Evolutionary conservation across 106 monocot genomes (phyloP).

Genomic region (Platanthera guangdongensis): DNA sequence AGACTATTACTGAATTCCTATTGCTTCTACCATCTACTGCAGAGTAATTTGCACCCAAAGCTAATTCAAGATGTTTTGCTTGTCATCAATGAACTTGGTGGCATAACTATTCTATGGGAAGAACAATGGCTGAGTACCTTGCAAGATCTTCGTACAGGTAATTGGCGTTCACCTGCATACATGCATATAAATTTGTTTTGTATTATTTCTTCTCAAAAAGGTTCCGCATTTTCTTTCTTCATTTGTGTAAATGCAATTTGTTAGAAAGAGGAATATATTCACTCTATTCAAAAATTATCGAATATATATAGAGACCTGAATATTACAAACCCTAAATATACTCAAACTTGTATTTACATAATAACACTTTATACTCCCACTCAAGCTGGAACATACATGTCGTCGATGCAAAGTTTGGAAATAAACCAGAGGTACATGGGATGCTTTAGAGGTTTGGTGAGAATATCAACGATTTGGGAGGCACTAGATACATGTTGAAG

Average conservation of each 20-base stretch:
- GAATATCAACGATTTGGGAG: no score
- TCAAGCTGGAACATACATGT: no score
- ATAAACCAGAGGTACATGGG: no score
- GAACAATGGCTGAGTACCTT: slow-evolving; percentile 97
- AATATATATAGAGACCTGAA: no score
- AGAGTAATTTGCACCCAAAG: slow-evolving; percentile 71
- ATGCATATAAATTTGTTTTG: background rate
- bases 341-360: no score
- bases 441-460: no score
- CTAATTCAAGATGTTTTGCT: slow-evolving; percentile 87
- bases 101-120: slow-evolving; percentile 94
- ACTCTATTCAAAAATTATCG: no score
- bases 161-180: background rate
- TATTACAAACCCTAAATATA: no score
- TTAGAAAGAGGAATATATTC: no score
- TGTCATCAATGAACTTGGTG: slow-evolving; percentile 69
- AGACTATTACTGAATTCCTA: background rate
- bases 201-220: background rate
- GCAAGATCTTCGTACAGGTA: slow-evolving; percentile 97
- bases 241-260: background rate
- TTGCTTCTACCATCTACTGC: slow-evolving; percentile 18
- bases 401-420: no score
- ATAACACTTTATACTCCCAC: no score
- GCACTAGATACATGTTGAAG: no score
- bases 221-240: background rate